phyloP scores from a whole-genome alignment of 1,139 yeast species.

The Citeromyces siamensis region DNA sequence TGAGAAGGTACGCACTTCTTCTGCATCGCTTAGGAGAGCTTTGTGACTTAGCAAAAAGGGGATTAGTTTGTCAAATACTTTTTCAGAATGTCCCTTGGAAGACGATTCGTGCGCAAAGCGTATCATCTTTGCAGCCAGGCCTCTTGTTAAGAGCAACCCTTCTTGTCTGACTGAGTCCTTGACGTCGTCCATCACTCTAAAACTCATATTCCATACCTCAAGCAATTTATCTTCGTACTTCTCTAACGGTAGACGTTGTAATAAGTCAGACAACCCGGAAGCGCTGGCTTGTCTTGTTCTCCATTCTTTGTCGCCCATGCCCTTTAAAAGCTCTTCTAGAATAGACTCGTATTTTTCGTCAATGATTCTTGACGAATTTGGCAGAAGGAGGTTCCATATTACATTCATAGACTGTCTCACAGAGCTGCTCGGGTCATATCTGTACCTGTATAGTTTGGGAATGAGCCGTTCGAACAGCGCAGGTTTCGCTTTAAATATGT shows the following conservation, averaged over 20 bases:
- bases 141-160: conserved; percentile 57
- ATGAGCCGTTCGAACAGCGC: conserved; percentile 47
- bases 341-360: conserved; percentile 43
- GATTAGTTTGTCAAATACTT: conserved; percentile 48
- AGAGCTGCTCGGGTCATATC: conserved; percentile 69
- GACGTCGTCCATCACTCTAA: conserved; percentile 86
- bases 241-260: conserved; percentile 47
- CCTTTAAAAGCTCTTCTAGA: conserved; percentile 46
- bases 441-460: conserved; percentile 74
- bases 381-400: conserved; percentile 47
- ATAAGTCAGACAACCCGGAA: conserved; percentile 56
- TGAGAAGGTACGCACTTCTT: conserved; percentile 72
- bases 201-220: conserved; percentile 78
- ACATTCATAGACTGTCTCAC: conserved; percentile 80
- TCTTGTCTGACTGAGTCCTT: conserved; percentile 87
- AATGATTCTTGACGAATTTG: conserved; percentile 46
- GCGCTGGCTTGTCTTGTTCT: conserved; percentile 87
- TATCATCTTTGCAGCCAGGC: conserved; percentile 52
- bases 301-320: conserved; percentile 87
- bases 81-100: conserved; percentile 28
- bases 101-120: conserved; percentile 32
- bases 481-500: conserved; percentile 41
- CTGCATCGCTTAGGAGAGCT: conserved; percentile 78
- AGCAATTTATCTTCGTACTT: conserved; percentile 43
- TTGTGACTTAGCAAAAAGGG: conserved; percentile 74